These are phyloP conservation scores for Botrytis cinerea DNA, from an alignment of 2,329 filamentous ascomycete genomes.

Conservation along the genomic window DNA sequence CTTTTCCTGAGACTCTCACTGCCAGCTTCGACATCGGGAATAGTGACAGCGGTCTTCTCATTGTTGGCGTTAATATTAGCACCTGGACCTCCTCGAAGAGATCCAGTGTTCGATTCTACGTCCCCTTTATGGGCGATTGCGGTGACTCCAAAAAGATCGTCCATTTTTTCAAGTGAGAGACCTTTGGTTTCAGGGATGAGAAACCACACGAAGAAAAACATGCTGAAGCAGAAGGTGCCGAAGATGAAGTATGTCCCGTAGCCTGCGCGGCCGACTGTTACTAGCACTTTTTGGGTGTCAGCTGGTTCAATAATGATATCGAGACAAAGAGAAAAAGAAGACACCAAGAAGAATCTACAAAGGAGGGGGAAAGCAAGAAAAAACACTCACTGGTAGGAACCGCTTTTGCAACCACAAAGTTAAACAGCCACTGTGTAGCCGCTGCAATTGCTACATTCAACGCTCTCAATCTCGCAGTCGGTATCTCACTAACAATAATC, in stretches of 20 bases:
- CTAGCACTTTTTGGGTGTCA: constrained; percentile 44
- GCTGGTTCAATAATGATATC: background rate
- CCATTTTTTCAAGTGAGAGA: constrained; percentile 54
- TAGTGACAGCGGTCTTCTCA: background rate
- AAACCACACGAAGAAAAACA: constrained; percentile 47
- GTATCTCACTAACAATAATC: constrained; percentile 69
- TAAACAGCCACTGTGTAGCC: constrained; percentile 73
- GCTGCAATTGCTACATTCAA: constrained; percentile 69
- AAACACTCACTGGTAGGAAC: constrained; percentile 57
- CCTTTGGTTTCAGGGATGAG: constrained; percentile 68
- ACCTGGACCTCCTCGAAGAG: background rate
- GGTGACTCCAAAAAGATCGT: constrained; percentile 21
- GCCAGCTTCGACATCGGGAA: background rate
- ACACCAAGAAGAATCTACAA: background rate
- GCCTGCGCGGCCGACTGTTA: constrained; percentile 49
- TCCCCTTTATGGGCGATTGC: background rate
- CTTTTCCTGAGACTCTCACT: background rate
- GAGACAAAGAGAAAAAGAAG: no score
- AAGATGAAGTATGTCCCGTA: constrained; percentile 64
- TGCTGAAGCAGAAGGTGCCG: constrained; percentile 63
- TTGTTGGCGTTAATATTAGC: background rate
- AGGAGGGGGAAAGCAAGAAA: background rate
- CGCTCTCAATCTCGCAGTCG: constrained; percentile 64
- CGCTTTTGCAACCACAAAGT: constrained; percentile 69
- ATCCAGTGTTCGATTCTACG: constrained; percentile 17